These are phyloP conservation scores for Fraxinus americana DNA, from an alignment of 257 asterid genomes.

Conservation along the genomic window DNA sequence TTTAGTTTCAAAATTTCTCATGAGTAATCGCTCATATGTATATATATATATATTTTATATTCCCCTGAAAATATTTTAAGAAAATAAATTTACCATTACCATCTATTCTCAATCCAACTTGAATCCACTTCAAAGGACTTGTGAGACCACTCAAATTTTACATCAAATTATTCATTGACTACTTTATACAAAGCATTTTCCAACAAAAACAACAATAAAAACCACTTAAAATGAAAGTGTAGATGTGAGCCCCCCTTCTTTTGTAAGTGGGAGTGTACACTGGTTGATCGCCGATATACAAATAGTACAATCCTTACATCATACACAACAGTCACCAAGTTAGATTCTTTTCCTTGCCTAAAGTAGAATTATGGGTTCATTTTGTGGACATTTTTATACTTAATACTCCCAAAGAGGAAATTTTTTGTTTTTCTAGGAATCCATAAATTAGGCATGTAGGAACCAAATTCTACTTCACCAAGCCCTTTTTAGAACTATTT, in stretches of 20 bases:
- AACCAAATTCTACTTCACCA: background rate
- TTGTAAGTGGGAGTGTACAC: too few species aligned
- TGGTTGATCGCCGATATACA: too few species aligned
- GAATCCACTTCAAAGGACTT: background rate
- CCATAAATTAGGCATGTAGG: background rate
- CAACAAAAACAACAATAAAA: background rate
- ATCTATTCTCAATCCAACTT: background rate
- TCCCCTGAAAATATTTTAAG: background rate
- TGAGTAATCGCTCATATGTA: background rate
- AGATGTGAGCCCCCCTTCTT: too few species aligned
- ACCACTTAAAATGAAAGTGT: background rate
- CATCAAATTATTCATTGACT: background rate
- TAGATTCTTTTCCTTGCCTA: slow-evolving; percentile 5
- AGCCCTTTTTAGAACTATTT: slow-evolving; percentile 24
- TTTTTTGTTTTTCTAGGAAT: slow-evolving; percentile 15
- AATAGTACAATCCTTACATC: background rate
- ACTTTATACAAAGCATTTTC: background rate
- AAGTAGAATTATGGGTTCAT: background rate
- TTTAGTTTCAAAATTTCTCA: background rate
- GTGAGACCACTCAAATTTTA: background rate
- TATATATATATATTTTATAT: background rate
- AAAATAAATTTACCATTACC: background rate
- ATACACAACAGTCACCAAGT: background rate
- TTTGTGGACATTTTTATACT: background rate
- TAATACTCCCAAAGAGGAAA: slow-evolving; percentile 32